These are phyloP conservation scores for Elymus sibiricus DNA, from an alignment of 176 grass and related monocot species.

Conservation along the genomic window DNA sequence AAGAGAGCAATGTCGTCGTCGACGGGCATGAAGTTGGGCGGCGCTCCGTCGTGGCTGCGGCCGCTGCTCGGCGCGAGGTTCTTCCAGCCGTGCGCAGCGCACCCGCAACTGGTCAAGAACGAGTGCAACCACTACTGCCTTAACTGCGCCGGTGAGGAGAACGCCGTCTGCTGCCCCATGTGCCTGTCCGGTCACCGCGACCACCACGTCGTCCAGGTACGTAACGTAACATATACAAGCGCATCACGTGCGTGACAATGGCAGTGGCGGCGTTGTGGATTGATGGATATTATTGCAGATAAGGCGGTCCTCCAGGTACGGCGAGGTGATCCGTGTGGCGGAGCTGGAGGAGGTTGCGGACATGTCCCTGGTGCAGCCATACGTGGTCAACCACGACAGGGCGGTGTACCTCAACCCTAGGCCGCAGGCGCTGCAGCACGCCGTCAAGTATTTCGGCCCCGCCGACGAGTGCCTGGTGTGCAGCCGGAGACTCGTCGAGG, in stretches of 20 bases:
- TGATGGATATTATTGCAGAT: too few species aligned
- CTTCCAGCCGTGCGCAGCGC: background rate
- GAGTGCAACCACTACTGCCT: constrained; percentile 7
- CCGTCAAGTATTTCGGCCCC: background rate
- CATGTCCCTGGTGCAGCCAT: background rate
- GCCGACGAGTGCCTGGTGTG: background rate
- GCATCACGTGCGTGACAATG: background rate
- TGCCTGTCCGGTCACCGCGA: background rate
- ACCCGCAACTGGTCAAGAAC: background rate
- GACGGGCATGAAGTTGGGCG: background rate
- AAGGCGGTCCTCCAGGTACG: too few species aligned
- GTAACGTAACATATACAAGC: too few species aligned
- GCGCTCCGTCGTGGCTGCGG: background rate
- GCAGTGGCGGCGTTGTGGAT: background rate
- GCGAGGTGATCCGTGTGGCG: too few species aligned
- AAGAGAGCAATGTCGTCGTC: background rate
- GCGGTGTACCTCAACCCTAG: background rate
- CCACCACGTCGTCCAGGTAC: constrained; percentile 10
- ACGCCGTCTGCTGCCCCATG: background rate
- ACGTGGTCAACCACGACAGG: background rate
- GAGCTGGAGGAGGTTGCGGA: background rate
- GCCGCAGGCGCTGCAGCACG: background rate
- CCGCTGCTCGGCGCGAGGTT: background rate
- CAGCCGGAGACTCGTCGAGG: background rate
- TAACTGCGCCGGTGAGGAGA: background rate